These are phyloP conservation scores for Chloromonas sp. DNA, from an alignment of 163 green algal genomes.

Conservation along the genomic window DNA sequence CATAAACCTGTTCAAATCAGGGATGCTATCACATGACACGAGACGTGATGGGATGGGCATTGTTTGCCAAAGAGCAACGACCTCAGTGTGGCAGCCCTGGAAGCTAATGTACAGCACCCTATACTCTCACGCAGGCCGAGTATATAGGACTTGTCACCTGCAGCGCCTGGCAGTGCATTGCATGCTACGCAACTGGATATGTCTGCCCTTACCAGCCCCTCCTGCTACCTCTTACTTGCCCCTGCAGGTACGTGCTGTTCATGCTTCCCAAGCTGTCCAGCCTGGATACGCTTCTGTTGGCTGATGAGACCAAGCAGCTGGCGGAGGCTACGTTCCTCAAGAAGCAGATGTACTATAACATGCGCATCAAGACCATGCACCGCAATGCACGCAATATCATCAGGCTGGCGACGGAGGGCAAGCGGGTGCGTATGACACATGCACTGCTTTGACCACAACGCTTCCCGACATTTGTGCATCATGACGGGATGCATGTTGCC, in stretches of 20 bases:
- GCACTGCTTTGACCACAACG: neutral
- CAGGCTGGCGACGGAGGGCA: slow-evolving; percentile 30
- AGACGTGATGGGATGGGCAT: no score
- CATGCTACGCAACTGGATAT: no score
- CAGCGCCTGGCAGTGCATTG: neutral
- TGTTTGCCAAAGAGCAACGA: no score
- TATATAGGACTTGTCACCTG: neutral
- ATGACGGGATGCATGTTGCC: no score
- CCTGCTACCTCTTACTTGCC: neutral
- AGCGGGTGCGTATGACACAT: slow-evolving; percentile 20
- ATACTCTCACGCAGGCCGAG: no score
- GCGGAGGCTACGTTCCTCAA: slow-evolving; percentile 68
- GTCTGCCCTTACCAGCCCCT: no score
- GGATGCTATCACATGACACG: no score
- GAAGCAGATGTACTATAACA: slow-evolving; percentile 86
- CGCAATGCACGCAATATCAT: slow-evolving; percentile 46
- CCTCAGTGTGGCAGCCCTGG: no score
- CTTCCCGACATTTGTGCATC: neutral
- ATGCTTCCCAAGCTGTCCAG: slow-evolving; percentile 46
- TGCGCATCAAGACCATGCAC: slow-evolving; percentile 66
- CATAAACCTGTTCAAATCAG: no score
- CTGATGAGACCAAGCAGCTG: slow-evolving; percentile 55
- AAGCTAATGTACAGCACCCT: no score
- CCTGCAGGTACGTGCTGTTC: slow-evolving; percentile 42
- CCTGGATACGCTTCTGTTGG: slow-evolving; percentile 63